Evolutionary conservation across 2,329 filamentous ascomycete species (phyloP).

Genomic region (Xylaria sp.): DNA sequence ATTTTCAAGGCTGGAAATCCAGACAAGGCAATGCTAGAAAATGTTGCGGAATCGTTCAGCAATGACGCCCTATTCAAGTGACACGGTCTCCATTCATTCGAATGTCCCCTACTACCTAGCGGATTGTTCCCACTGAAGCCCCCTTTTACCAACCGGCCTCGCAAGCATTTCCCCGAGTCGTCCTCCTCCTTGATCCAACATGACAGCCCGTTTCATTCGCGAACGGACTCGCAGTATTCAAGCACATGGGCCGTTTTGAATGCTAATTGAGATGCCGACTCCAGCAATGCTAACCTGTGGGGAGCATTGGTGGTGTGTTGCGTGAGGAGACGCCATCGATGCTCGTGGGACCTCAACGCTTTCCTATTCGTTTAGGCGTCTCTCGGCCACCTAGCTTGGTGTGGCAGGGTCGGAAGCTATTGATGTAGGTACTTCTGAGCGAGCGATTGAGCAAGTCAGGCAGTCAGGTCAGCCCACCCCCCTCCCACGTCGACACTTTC

Average conservation of each 20-base stretch:
- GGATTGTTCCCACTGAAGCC: neutral
- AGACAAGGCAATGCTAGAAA: constrained; percentile 1
- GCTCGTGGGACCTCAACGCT: constrained; percentile 43
- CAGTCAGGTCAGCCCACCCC: neutral
- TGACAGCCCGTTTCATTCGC: neutral
- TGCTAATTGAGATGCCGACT: constrained; percentile 36
- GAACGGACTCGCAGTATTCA: constrained; percentile 11
- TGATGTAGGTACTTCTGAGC: constrained; percentile 7
- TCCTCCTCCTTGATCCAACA: neutral
- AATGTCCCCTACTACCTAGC: constrained; percentile 1
- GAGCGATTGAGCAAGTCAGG: constrained; percentile 10
- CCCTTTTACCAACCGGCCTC: neutral
- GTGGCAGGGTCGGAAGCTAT: constrained; percentile 19
- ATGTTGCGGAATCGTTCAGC: constrained; percentile 13
- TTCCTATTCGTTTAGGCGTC: constrained; percentile 42
- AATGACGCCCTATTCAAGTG: constrained; percentile 16
- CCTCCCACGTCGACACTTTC: neutral
- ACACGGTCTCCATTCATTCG: constrained; percentile 9
- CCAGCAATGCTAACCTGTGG: constrained; percentile 46
- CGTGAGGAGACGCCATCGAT: constrained; percentile 16
- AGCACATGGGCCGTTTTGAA: constrained; percentile 9
- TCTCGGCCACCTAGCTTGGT: constrained; percentile 10
- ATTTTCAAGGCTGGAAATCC: constrained; percentile 16
- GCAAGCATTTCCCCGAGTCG: constrained; percentile 1
- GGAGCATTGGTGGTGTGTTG: constrained; percentile 45